phyloP scores from a whole-genome alignment of 257 asterid species.

The Anisodus acutangulus region DNA sequence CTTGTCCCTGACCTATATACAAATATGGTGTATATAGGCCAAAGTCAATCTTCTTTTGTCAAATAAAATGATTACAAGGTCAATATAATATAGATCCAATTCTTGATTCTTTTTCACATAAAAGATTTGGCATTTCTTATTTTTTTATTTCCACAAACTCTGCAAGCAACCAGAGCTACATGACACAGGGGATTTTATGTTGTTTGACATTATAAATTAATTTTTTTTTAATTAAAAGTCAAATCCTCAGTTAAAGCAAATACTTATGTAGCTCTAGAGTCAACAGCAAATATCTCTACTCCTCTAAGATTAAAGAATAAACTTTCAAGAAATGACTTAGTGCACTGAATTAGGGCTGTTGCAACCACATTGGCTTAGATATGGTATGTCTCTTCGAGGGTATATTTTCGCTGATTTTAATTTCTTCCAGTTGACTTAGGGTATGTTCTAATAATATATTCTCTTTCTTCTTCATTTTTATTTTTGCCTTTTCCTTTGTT shows the following conservation, averaged over 20 bases:
- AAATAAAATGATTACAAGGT: slow-evolving; percentile 4
- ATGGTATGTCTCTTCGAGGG: background rate
- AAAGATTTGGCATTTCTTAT: background rate
- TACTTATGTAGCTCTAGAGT: background rate
- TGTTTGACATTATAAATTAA: background rate
- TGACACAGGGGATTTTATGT: background rate
- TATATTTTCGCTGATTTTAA: background rate
- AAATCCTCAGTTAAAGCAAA: slow-evolving; percentile 1
- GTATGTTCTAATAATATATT: background rate
- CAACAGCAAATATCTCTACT: slow-evolving; percentile 1
- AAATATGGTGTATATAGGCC: background rate
- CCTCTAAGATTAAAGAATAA: background rate
- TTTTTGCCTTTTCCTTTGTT: background rate
- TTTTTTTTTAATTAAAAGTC: background rate
- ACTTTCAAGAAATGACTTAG: slow-evolving; percentile 25
- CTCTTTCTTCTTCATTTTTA: background rate
- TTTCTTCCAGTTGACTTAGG: background rate
- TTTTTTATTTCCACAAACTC: slow-evolving; percentile 1
- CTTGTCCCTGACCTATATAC: background rate
- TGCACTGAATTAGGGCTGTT: background rate
- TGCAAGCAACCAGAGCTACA: background rate
- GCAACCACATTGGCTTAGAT: background rate
- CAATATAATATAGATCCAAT: background rate
- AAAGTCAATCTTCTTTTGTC: slow-evolving; percentile 22
- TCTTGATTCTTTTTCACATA: background rate